Base-by-base conservation (phyloP, 2,329 filamentous ascomycete genomes). In the Aspergillus chevalieri region DNA sequence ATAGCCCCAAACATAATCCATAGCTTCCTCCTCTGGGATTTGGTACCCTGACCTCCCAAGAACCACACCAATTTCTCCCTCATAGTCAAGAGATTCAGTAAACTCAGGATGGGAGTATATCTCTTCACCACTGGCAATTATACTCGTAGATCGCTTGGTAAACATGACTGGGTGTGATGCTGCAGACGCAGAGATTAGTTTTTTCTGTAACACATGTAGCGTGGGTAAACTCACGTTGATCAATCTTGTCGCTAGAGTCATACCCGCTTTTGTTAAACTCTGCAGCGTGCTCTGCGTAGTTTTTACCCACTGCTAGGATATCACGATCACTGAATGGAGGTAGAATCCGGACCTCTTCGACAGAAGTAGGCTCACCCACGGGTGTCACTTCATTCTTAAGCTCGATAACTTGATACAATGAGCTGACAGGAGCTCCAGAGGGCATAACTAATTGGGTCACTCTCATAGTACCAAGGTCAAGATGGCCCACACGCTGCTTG, bases 181-280 rank as follows among this genome's bases (percentile, higher is more conserved):
- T 44, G n/a, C 8, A 14, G 19, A 21, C 14, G 12, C 4, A 12
- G 9, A 12, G 26, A 8, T 43, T 24, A 43, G 39, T 19, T 24
- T 4, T 24, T 2, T 43, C 10, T 14, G 3, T 24, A 6, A 24
- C 6, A 21, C 8, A 3, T 9, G 4, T 10, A 26, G 9, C 4
- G 9, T n/a, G 9, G 14, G 14, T 22, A 44, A 15, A 30, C 42
- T 44, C 42, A 44, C 42, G 78, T 39, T 69, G 65, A 47, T 78
- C 78, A 0, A 70, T 65, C 54, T 80, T 81, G 55, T 82, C 79
- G 4, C 72, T 78, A 49, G 71, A 73, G 58, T 82, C 79, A 55
- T 74, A 82, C 0, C 79, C 78, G 1, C 74, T 78, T 8, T 63
- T 69, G 55, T 81, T 79, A 65, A 82, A 82, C 52, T 82, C 78